Evolutionary conservation across 176 grass and related monocot species (phyloP).

Genomic region (Avena sativa): DNA sequence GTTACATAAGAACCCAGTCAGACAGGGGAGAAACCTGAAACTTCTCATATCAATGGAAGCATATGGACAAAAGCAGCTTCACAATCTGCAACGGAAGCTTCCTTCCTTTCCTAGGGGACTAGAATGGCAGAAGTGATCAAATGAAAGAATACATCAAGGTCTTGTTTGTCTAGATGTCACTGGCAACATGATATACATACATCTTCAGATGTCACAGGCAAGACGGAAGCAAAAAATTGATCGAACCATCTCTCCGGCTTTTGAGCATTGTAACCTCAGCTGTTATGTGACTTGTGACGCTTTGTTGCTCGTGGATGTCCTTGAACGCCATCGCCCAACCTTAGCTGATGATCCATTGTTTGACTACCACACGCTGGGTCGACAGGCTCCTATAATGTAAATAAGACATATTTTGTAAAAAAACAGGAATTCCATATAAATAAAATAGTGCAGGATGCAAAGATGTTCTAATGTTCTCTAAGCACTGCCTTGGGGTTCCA

Average conservation of each 20-base stretch:
- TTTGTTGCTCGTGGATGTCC: constrained; percentile 58
- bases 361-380: constrained; percentile 36
- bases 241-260: constrained; percentile 1
- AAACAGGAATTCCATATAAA: background rate
- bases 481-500: background rate
- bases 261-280: constrained; percentile 2
- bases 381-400: constrained; percentile 43
- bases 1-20: constrained; percentile 33
- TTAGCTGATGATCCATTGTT: constrained; percentile 32
- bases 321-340: constrained; percentile 17
- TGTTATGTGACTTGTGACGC: constrained; percentile 55
- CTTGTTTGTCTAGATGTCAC: constrained; percentile 17
- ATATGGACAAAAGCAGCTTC: constrained; percentile 71
- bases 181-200: constrained; percentile 55
- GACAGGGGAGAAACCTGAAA: constrained; percentile 11
- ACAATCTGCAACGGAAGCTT: constrained; percentile 64
- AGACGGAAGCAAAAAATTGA: constrained; percentile 47
- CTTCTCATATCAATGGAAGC: constrained; percentile 67
- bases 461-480: background rate
- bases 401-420: background rate
- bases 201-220: background rate
- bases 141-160: constrained; percentile 61
- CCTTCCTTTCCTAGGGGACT: constrained; percentile 47
- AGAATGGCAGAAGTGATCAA: constrained; percentile 36
- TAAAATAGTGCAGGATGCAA: background rate